Base-by-base conservation (phyloP, 352 stramenopile species). In the Globisporangium sylvaticum region DNA sequence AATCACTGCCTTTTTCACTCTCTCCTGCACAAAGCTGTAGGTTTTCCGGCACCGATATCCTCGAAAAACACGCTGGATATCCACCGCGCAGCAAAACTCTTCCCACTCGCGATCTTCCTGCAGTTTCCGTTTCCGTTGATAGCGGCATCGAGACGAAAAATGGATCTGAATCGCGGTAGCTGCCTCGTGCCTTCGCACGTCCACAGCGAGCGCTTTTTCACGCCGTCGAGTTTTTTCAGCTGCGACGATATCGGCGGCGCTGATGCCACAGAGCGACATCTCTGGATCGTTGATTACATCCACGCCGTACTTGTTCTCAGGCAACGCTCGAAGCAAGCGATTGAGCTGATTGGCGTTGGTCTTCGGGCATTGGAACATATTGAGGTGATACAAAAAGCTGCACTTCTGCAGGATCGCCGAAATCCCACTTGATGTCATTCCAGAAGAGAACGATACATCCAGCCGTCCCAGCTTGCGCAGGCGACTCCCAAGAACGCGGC, bases 51-150 rank as follows among this genome's bases (percentile, higher is more conserved):
- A 79, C 1, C 58, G 37, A 31, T 73, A 85, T 1, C 84, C 84
- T 57, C 78, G 71, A n/a, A 69, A 70, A 0, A 87, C 63, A 9
- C 83, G 79, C 52, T 93, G 83, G 10, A 91, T 90, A 29, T 90
- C 80, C 22, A 88, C 52, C 0, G 80, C 80, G 10, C 74, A 75
- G 63, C 81, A 89, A 31, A 87, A 83, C 42, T 76, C 58, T 32
- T 71, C 69, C 80, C 78, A 89, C 3, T 83, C 73, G 7, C 67
- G 67, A 3, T 71, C 48, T 29, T 79, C 55, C 9, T 76, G 44
- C 9, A 68, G 12, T 15, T 67, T 44, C 3, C 65, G 62, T 46
- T 79, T 78, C 42, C 67, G 60, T 4, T 76, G 50, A 5, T 68
- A 71, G 3, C 67, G 72, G n/a, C 68, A 67, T 53, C 73, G 65